Evolutionary conservation across 129 eudicot genomes (phyloP), one percentile per base, ranked within the genome.

Genomic region (Escallonia herrerae): DNA sequence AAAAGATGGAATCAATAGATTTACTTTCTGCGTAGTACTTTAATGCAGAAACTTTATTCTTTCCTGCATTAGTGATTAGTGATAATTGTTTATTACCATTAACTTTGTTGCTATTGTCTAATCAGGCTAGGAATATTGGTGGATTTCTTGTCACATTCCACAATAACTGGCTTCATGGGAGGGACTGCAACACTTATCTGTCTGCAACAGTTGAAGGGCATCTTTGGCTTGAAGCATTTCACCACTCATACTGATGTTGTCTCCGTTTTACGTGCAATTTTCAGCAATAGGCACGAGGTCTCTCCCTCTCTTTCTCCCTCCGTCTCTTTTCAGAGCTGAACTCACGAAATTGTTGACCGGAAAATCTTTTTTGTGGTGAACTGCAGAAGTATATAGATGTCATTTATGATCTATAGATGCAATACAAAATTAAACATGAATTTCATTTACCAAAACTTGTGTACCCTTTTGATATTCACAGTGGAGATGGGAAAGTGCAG

Each of bases 121-220:
- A 39, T 57, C 75, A 93, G 98, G 45, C 52, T 94, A 47, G 99
- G 99, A 41, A 86, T 94, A 8, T 56, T 94, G 79, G 90, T 94
- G 2, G 99, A 94, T 77, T 89, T 94, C 74, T 67, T 94, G 15
- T 86, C 99, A 49, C 99, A 94, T 76, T 84, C 99, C 5, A 89
- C 96, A 1, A 94, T 94, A 3, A 66, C 70, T 0, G 99, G 99
- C 40, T 94, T 94, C 83, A 94, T 89, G 97, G 96, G 95, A 66
- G 99, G 99, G 48, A 84, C 99, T 11, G 99, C 99, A 7, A 62
- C 81, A 11, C 63, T 94, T 5, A 89, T 94, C 0, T 63, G 76
- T 68, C 81, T 94, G 55, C 99, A 94, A 76, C 97, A 94, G 66
- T 12, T 94, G 60, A 94, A 86, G 68, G 89, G 96, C 13, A 45